Evolutionary conservation across 108 stramenopile genomes (phyloP).

Genomic region (Bacterosira constricta): DNA sequence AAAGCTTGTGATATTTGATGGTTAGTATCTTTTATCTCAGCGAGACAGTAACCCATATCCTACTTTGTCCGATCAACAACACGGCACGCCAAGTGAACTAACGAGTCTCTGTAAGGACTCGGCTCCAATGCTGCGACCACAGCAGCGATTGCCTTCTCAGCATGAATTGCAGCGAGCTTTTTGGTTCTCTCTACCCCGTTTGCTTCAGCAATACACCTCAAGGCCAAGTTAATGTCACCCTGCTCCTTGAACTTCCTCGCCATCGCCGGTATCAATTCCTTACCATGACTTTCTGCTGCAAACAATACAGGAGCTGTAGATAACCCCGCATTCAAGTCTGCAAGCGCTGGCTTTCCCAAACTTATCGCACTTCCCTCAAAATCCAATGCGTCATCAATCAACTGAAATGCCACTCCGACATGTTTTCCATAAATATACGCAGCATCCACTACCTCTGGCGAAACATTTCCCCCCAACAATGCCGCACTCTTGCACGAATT

Average conservation of each 20-base stretch:
- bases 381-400: constrained; percentile 98
- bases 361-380: constrained; percentile 85
- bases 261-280: constrained; percentile 72
- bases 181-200: constrained; percentile 86
- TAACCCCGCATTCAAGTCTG: constrained; percentile 92
- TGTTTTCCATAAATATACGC: constrained; percentile 95
- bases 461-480: constrained; percentile 76
- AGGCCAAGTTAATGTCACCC: constrained; percentile 90
- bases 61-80: constrained; percentile 79
- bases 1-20: no score
- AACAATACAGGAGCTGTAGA: constrained; percentile 97
- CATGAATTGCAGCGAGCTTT: constrained; percentile 92
- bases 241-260: constrained; percentile 85
- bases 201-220: constrained; percentile 50
- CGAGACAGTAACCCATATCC: no score
- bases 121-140: constrained; percentile 52
- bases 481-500: constrained; percentile 94
- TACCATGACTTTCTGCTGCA: constrained; percentile 84
- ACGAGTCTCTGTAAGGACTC: constrained; percentile 69
- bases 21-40: no score
- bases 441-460: constrained; percentile 63
- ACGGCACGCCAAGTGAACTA: constrained; percentile 78
- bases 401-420: constrained; percentile 97
- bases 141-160: constrained; percentile 91
- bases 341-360: constrained; percentile 94